Evolutionary conservation across 2,329 filamentous ascomycete species (phyloP).

Genomic region (Trichoderma brevicompactum): DNA sequence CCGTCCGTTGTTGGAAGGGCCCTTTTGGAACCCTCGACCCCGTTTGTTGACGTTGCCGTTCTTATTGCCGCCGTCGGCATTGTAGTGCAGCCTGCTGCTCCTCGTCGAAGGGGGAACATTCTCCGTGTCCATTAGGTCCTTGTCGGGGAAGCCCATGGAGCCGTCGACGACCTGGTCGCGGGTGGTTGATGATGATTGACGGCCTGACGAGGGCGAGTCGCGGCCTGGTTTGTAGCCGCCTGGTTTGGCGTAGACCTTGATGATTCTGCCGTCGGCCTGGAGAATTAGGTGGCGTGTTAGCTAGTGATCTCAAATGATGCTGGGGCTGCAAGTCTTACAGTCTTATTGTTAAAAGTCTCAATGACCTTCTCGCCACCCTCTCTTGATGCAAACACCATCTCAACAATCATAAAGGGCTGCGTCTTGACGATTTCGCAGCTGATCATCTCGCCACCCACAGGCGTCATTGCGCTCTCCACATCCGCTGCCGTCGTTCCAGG

Average conservation of each 20-base stretch:
- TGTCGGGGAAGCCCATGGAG: slow-evolving; percentile 56
- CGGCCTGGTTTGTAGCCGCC: slow-evolving; percentile 59
- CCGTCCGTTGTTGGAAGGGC: slow-evolving; percentile 35
- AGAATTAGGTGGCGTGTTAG: background rate
- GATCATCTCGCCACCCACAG: slow-evolving; percentile 69
- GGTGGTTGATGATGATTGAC: slow-evolving; percentile 35
- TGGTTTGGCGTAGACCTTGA: slow-evolving; percentile 73
- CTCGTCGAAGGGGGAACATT: slow-evolving; percentile 33
- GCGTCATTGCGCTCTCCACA: slow-evolving; percentile 80
- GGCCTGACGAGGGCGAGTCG: slow-evolving; percentile 37
- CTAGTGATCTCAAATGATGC: background rate
- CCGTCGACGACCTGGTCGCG: slow-evolving; percentile 57
- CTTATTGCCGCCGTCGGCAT: slow-evolving; percentile 32
- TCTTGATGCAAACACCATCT: slow-evolving; percentile 74
- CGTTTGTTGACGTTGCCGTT: slow-evolving; percentile 38
- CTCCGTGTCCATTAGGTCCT: slow-evolving; percentile 48
- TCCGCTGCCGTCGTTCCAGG: slow-evolving; percentile 80
- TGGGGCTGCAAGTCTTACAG: slow-evolving; percentile 53
- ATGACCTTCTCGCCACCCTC: slow-evolving; percentile 77
- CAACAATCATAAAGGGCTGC: slow-evolving; percentile 73
- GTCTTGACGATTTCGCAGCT: slow-evolving; percentile 71
- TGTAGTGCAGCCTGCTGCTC: slow-evolving; percentile 55
- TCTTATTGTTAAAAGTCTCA: slow-evolving; percentile 77
- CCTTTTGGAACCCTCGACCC: slow-evolving; percentile 37
- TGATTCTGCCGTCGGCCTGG: slow-evolving; percentile 73